Base-by-base conservation (phyloP, 1,284 basidiomycete genomes). In the Microbotryum silenes-acaulis region DNA sequence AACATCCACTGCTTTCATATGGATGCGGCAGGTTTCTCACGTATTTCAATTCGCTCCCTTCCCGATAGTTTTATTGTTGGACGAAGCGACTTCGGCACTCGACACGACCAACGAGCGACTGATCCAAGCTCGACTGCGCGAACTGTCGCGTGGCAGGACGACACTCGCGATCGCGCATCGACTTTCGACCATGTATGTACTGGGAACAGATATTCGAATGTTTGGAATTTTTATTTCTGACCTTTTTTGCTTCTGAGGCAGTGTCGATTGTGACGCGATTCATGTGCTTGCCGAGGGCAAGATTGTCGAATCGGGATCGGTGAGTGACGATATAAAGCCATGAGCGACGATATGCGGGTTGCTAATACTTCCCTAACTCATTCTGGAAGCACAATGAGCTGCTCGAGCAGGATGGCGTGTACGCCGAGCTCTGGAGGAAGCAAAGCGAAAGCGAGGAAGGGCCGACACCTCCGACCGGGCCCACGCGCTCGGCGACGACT, bases 21-120 rank as follows among this genome's bases (percentile, higher is more conserved):
- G n/a, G n/a, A n/a, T n/a, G n/a, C n/a, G n/a, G n/a, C n/a, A n/a
- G n/a, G n/a, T n/a, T n/a, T n/a, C n/a, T n/a, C n/a, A n/a, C n/a
- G n/a, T n/a, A n/a, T n/a, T n/a, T n/a, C n/a, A n/a, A n/a, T n/a
- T n/a, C n/a, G n/a, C n/a, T n/a, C n/a, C n/a, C n/a, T n/a, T n/a
- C n/a, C n/a, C 56, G 23, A 62, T 44, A 51, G 21, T 52, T 12
- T 45, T 59, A 23, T 61, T 67, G 29, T 68, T 60, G 48, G 72
- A 74, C 55, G 72, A 74, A 62, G 75, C 68, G 45, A 72, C 61
- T 51, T 87, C 85, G 68, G 87, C 87, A 21, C 75, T 91, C 65
- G 88, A 91, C 74, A 89, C 88, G 5, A 84, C 84, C 8, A 90
- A 88, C 2, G 88, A 91, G 74, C 85, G 86, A 63, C 83, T 88